Percentiles rank a stretch among this genome's conserved stretches.
Conservation (phyloP, 257 asterid species). For the Gentiana dahurica region DNA sequence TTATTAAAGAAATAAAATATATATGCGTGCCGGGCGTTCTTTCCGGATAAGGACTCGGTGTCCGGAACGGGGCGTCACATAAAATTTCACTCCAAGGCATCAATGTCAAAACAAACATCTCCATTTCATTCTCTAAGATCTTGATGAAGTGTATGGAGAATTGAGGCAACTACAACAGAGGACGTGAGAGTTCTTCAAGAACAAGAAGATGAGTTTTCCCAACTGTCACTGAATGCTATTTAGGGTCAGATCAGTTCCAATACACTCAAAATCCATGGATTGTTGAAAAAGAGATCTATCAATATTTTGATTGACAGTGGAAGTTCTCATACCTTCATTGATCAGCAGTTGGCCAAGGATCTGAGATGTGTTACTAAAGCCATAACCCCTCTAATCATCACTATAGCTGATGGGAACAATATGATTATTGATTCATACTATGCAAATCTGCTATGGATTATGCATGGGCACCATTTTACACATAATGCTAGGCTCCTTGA, state of each 20-base stretch:
- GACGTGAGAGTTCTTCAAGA: too few relatives aligned
- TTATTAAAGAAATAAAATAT: too few relatives aligned
- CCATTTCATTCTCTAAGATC: too few relatives aligned
- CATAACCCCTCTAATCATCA: neutral
- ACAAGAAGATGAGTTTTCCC: neutral
- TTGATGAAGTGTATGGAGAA: too few relatives aligned
- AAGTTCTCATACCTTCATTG: neutral
- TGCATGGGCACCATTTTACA: neutral
- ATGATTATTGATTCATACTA: too few relatives aligned
- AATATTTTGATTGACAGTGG: neutral
- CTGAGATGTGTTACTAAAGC: neutral
- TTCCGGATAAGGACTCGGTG: too few relatives aligned
- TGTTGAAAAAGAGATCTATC: neutral
- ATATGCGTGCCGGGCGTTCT: too few relatives aligned
- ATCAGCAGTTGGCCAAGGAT: neutral
- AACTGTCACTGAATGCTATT: neutral
- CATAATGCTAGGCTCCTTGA: too few relatives aligned
- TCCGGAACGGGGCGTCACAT: too few relatives aligned
- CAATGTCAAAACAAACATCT: too few relatives aligned
- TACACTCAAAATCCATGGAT: neutral
- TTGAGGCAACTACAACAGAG: too few relatives aligned
- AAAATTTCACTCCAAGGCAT: too few relatives aligned
- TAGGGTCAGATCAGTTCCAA: neutral
- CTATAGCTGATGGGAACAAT: neutral
- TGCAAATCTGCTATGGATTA: neutral